Conservation (phyloP, 1,284 basidiomycete genomes). For the Sanghuangporus weigelae region DNA sequence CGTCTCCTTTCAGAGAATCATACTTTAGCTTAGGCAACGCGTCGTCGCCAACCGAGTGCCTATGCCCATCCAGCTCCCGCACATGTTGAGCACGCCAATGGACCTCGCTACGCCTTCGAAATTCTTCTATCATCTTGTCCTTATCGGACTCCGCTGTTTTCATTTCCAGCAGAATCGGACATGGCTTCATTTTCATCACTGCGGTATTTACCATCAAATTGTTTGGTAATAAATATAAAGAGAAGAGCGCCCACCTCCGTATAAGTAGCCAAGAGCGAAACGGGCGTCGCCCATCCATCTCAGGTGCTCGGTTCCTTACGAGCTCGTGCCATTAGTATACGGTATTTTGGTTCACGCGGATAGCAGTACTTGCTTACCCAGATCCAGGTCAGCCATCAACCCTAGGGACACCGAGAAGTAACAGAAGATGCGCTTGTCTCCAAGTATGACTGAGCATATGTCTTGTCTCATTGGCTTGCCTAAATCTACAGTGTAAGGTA, state of each 20-base stretch:
- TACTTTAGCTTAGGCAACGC: constrained; percentile 40
- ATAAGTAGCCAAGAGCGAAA: constrained; percentile 80
- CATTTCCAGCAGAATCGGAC: constrained; percentile 66
- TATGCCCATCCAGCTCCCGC: constrained; percentile 9
- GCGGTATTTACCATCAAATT: constrained; percentile 2
- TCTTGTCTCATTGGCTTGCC: constrained; percentile 74
- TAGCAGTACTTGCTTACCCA: constrained; percentile 32
- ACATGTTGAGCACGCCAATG: neutral
- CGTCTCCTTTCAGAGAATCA: constrained; percentile 22
- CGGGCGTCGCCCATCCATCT: constrained; percentile 93
- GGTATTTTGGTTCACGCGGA: neutral
- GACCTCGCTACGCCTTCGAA: constrained; percentile 3
- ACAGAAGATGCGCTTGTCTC: constrained; percentile 64
- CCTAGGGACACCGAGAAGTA: constrained; percentile 89
- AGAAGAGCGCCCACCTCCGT: constrained; percentile 46
- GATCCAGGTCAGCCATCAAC: constrained; percentile 87
- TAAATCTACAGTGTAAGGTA: constrained; percentile 23
- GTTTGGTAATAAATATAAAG: neutral
- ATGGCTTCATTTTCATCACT: constrained; percentile 67
- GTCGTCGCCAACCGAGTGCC: constrained; percentile 16
- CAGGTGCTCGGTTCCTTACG: constrained; percentile 72
- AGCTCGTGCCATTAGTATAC: neutral
- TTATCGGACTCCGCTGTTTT: constrained; percentile 74
- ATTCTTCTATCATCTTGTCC: constrained; percentile 49
- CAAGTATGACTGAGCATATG: constrained; percentile 75